Percentiles rank a stretch among this genome's conserved stretches.
Conservation (phyloP, 1,139 yeast species). For the Suhomyces kunorum region DNA sequence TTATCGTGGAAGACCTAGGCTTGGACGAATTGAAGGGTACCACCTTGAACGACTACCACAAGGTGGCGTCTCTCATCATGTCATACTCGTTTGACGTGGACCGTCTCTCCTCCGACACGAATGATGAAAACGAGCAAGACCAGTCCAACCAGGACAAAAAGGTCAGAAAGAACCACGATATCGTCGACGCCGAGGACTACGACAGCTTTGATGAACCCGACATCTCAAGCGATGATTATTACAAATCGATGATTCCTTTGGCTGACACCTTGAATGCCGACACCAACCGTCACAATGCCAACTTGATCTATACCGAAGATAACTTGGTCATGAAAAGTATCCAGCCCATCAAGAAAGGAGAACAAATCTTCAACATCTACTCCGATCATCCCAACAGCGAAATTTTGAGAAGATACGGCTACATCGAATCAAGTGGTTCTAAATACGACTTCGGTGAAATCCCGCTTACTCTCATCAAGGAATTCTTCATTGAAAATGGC, state of each 20-base stretch:
- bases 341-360: constrained; percentile 59
- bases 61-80: constrained; percentile 61
- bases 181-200: constrained; percentile 5
- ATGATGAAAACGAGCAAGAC: constrained; percentile 22
- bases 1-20: constrained; percentile 25
- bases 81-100: constrained; percentile 48
- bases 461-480: constrained; percentile 42
- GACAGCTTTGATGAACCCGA: constrained; percentile 1
- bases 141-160: constrained; percentile 13
- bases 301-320: constrained; percentile 49
- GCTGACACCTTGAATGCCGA: constrained; percentile 92
- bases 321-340: constrained; percentile 69
- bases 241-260: constrained; percentile 88
- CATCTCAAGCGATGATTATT: constrained; percentile 41
- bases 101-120: constrained; percentile 20
- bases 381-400: constrained; percentile 92
- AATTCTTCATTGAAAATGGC: constrained; percentile 30
- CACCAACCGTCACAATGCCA: constrained; percentile 76
- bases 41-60: constrained; percentile 60
- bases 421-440: constrained; percentile 77
- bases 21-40: constrained; percentile 33
- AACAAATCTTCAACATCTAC: constrained; percentile 83
- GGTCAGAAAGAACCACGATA: constrained; percentile 10
- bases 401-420: constrained; percentile 85
- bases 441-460: constrained; percentile 82